Evolutionary conservation across 768 basidiomycete species (phyloP), one percentile per base, ranked within the genome.

Genomic region (Chlorophyllum brunneum): DNA sequence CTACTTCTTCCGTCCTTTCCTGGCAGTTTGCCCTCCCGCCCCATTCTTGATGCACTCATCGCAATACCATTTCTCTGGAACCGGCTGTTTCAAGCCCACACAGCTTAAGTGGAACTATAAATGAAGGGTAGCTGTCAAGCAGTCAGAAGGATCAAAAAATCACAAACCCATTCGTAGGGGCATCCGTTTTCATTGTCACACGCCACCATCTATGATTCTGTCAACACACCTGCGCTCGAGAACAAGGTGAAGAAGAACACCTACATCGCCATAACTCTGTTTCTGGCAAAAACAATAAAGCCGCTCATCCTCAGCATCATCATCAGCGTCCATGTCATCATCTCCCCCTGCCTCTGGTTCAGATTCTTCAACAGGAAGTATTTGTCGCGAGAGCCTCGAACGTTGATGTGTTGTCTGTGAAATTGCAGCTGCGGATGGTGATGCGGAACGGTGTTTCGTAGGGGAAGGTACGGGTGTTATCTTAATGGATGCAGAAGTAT

Each of bases 111-210:
- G 82, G 69, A 83, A 85, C 82, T 83, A 55, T 16, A 48, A 29
- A 29, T 22, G 15, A 31, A 38, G 33, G 39, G 44, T 43, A 38
- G 6, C 18, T 5, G 51, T 26, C 24, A 22, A 10, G 29, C 8
- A 40, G 37, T 5, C n/a, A 13, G 8, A 39, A 22, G 48, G 37
- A 9, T 39, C 4, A 57, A n/a, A 47, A 23, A 40, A 40, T 16
- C 11, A 66, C 78, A 54, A 53, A 84, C 84, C 84, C 85, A 87
- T 82, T 87, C 82, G 62, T 78, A 82, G 3, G 75, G 77, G 67
- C 85, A 87, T 15, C 71, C 69, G n/a, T 68, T 70, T 56, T 82
- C 77, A 59, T 83, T 82, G 61, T 87, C 85, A 60, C 85, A 87
- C 4, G 80, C 84, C 61, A 87, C 83, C 85, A 87, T 87, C 80